Percentiles rank a stretch among this genome's conserved stretches.
Conservation (phyloP, 768 basidiomycete species). For the Exidia glandulosa region DNA sequence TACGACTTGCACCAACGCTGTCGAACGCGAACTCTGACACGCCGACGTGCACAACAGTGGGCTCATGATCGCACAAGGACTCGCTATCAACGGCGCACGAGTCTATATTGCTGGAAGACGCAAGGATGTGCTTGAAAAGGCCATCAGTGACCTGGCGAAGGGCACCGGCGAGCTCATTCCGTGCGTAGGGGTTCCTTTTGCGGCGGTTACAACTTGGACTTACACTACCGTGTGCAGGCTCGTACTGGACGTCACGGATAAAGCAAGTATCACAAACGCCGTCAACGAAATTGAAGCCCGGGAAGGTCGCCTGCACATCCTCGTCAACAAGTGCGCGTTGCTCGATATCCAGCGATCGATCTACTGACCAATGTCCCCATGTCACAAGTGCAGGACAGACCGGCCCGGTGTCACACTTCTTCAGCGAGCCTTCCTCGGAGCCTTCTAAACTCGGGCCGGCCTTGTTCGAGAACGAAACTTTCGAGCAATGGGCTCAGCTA, state of each 20-base stretch:
- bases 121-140: constrained; percentile 43
- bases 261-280: constrained; percentile 48
- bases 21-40: no score
- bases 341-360: not conserved
- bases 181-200: constrained; percentile 26
- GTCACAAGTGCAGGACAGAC: constrained; percentile 56
- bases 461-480: constrained; percentile 56
- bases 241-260: constrained; percentile 61
- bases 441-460: constrained; percentile 57
- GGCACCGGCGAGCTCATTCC: constrained; percentile 43
- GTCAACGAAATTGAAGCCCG: constrained; percentile 42
- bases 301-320: constrained; percentile 64
- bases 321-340: constrained; percentile 64
- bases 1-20: no score
- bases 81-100: constrained; percentile 68
- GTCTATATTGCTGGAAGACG: constrained; percentile 73
- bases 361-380: not conserved
- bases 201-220: not conserved
- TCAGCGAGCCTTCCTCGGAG: constrained; percentile 42
- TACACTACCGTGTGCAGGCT: constrained; percentile 26
- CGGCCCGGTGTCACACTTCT: constrained; percentile 51
- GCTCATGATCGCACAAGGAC: constrained; percentile 57
- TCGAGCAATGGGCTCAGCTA: constrained; percentile 50
- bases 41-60: no score
- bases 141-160: constrained; percentile 14